Evolutionary conservation across 208 protist species (phyloP).

Genomic region (Crithidia sp.): DNA sequence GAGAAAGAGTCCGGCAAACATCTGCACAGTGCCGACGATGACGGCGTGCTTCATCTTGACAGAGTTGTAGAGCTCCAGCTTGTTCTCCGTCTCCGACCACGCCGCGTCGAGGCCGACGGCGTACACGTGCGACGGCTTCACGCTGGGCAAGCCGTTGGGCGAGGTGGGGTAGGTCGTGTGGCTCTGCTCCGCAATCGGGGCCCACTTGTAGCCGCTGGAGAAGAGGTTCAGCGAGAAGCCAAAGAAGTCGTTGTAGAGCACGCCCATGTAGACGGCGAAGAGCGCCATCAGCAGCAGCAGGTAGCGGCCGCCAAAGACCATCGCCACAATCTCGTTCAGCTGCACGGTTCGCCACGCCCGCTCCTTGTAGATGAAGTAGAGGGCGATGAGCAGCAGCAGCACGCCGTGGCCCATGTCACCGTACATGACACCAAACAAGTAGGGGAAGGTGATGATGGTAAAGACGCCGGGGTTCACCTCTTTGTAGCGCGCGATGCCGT

Average conservation of each 20-base stretch:
- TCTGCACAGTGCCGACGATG: conserved; percentile 96
- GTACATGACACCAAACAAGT: conserved; percentile 99
- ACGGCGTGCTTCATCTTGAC: conserved; percentile 99
- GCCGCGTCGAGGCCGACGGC: conserved; percentile 86
- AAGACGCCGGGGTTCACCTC: conserved; percentile 96
- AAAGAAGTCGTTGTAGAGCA: conserved; percentile 98
- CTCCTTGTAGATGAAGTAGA: conserved; percentile 87
- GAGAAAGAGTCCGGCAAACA: conserved; percentile 96
- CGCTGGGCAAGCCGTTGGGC: conserved; percentile 43
- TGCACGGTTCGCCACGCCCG: conserved; percentile 61
- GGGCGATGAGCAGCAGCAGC: conserved; percentile 84
- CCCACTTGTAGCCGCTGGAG: conserved; percentile 75
- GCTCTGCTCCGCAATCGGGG: conserved; percentile 31
- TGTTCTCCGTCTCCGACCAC: conserved; percentile 95
- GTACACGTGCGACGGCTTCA: conserved; percentile 61
- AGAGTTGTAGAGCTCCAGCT: conserved; percentile 98
- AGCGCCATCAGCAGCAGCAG: conserved; percentile 97
- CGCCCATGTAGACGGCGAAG: conserved; percentile 96
- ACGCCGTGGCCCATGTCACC: conserved; percentile 99
- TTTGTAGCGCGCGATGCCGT: conserved; percentile 95
- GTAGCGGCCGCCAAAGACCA: conserved; percentile 93
- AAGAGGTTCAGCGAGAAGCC: conserved; percentile 91
- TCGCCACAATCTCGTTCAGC: conserved; percentile 89
- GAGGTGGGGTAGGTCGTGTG: conserved; percentile 38
- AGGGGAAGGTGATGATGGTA: conserved; percentile 99